phyloP scores from a whole-genome alignment of 305 asterid genomes.

The Stenogyne calaminthoides region DNA sequence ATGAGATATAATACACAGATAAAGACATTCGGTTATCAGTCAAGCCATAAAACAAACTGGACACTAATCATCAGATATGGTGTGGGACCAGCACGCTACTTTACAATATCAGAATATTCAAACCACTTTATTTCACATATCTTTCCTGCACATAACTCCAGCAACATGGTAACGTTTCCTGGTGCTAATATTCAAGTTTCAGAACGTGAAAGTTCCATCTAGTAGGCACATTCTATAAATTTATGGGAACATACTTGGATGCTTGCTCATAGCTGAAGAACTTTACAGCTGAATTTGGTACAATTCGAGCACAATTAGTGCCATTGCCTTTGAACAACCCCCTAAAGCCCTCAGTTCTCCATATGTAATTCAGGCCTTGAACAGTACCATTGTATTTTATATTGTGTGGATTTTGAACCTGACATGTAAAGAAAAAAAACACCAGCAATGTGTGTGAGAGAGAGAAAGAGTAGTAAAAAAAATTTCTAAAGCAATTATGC shows the following conservation, averaged over 20 bases:
- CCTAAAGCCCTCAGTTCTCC: constrained; percentile 86
- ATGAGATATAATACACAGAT: not conserved
- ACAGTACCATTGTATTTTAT: constrained; percentile 82
- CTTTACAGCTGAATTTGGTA: constrained; percentile 92
- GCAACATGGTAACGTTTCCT: not conserved
- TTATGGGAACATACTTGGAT: constrained; percentile 59
- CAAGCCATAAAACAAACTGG: not conserved
- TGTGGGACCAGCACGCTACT: not conserved
- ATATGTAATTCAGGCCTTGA: constrained; percentile 87
- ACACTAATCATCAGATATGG: not conserved
- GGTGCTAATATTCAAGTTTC: constrained; percentile 7
- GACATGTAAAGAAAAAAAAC: constrained; percentile 31
- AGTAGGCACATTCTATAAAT: constrained; percentile 13
- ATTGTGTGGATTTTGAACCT: constrained; percentile 92
- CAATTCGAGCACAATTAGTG: constrained; percentile 90
- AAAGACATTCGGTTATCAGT: not conserved
- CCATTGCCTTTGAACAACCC: constrained; percentile 96
- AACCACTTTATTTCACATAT: not conserved
- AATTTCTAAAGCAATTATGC: not conserved
- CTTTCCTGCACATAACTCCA: not conserved
- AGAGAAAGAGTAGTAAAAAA: not conserved
- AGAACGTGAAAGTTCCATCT: not conserved
- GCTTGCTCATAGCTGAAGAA: constrained; percentile 98
- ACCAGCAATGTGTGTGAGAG: constrained; percentile 16
- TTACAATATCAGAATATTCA: not conserved